phyloP scores from a whole-genome alignment of 257 asterid species.

The Nicotiana knightiana region DNA sequence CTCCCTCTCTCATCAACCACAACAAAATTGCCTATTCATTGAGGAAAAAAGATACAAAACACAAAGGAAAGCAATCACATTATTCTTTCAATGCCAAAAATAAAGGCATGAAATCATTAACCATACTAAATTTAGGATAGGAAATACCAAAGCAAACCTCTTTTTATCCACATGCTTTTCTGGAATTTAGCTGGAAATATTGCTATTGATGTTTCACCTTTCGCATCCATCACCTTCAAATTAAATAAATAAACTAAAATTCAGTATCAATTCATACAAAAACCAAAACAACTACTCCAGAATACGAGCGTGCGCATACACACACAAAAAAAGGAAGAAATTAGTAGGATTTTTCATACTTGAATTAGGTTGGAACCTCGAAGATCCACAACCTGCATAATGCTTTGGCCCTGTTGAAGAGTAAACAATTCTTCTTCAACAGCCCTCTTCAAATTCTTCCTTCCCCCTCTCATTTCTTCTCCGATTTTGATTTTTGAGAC shows the following conservation, averaged over 20 bases:
- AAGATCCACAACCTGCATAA: constrained; percentile 75
- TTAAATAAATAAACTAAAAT: not conserved
- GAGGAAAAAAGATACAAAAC: not conserved
- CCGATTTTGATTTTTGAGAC: not conserved
- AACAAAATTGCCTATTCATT: constrained; percentile 55
- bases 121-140: not conserved
- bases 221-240: constrained; percentile 63
- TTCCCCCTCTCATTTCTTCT: constrained; percentile 60
- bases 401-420: constrained; percentile 52
- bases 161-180: constrained; percentile 88
- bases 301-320: not conserved
- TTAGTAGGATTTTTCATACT: constrained; percentile 25
- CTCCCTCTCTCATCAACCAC: constrained; percentile 82
- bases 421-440: constrained; percentile 36
- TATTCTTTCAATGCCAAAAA: not conserved
- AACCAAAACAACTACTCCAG: not conserved
- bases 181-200: constrained; percentile 86
- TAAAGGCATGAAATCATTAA: not conserved
- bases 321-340: not conserved
- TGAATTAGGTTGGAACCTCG: constrained; percentile 79
- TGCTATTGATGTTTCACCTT: constrained; percentile 58
- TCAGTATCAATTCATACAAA: not conserved
- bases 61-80: not conserved
- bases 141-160: constrained; percentile 38
- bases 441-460: constrained; percentile 87